Evolutionary conservation across 768 basidiomycete species (phyloP).

Genomic region (Royoungia palumana): DNA sequence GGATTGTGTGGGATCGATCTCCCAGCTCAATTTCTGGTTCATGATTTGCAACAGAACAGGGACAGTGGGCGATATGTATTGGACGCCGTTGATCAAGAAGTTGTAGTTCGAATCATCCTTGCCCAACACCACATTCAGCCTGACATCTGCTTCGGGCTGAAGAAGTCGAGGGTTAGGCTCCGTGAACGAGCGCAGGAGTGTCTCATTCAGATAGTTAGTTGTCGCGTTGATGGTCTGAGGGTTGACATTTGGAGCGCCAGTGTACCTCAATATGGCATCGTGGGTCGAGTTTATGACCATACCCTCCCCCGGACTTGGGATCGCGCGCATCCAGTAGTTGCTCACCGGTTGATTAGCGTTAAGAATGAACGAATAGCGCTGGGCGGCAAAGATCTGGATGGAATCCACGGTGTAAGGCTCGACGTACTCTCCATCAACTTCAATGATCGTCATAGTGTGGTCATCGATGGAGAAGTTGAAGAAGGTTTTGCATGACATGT

Average conservation of each 20-base stretch:
- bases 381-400: slow-evolving; percentile 36
- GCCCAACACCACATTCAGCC: slow-evolving; percentile 13
- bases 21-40: slow-evolving; percentile 15
- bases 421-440: slow-evolving; percentile 41
- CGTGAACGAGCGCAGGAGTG: slow-evolving; percentile 15
- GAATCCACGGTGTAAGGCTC: slow-evolving; percentile 39
- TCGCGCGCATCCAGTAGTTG: slow-evolving; percentile 38
- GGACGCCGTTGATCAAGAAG: slow-evolving; percentile 13
- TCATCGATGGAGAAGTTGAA: slow-evolving; percentile 26
- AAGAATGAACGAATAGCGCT: slow-evolving; percentile 47
- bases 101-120: slow-evolving; percentile 6
- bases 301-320: slow-evolving; percentile 23
- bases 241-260: slow-evolving; percentile 11
- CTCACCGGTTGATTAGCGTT: slow-evolving; percentile 35
- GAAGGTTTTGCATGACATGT: slow-evolving; percentile 34
- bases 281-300: slow-evolving; percentile 8
- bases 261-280: slow-evolving; percentile 18
- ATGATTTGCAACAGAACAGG: slow-evolving; percentile 21
- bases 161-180: slow-evolving; percentile 10
- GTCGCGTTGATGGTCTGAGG: slow-evolving; percentile 5
- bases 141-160: slow-evolving; percentile 18
- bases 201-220: slow-evolving; percentile 13
- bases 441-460: slow-evolving; percentile 36
- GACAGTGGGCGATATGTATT: slow-evolving; percentile 11
- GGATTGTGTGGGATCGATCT: slow-evolving; percentile 6